Evolutionary conservation across 192 early-diverging fungal species (phyloP).

Genomic region (Powellomyces hirtus): DNA sequence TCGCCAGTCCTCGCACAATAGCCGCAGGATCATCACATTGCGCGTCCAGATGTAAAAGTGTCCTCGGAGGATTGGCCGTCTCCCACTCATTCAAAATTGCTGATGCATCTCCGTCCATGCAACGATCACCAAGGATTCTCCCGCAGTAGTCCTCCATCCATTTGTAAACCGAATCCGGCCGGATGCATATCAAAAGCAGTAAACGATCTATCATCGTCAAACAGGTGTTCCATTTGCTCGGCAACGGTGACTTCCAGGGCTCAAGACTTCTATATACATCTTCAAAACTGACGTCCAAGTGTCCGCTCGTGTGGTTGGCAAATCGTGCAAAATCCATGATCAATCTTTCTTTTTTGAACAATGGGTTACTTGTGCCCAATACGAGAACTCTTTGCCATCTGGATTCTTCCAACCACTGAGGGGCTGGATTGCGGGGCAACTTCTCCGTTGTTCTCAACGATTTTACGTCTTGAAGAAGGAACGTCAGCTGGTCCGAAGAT

Average conservation of each 20-base stretch:
- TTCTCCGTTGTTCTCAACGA: not conserved
- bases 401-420: slow-evolving; percentile 17
- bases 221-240: slow-evolving; percentile 22
- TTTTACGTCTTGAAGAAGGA: slow-evolving; percentile 12
- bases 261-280: slow-evolving; percentile 22
- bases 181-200: slow-evolving; percentile 18
- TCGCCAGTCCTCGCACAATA: slow-evolving; percentile 2
- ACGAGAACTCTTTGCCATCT: slow-evolving; percentile 15
- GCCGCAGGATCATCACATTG: not conserved
- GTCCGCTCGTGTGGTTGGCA: slow-evolving; percentile 19
- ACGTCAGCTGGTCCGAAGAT: slow-evolving; percentile 8
- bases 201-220: slow-evolving; percentile 25
- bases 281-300: slow-evolving; percentile 29
- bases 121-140: slow-evolving; percentile 5
- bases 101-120: slow-evolving; percentile 11
- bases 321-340: slow-evolving; percentile 30
- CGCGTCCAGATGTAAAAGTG: not conserved
- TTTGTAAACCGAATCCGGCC: slow-evolving; percentile 26
- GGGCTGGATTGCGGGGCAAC: slow-evolving; percentile 26
- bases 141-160: slow-evolving; percentile 24
- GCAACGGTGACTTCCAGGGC: slow-evolving; percentile 24
- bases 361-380: slow-evolving; percentile 17
- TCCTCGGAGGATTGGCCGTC: not conserved
- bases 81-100: not conserved
- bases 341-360: slow-evolving; percentile 20